Evolutionary conservation across 768 basidiomycete genomes (phyloP), one percentile per base, ranked within the genome.

Genomic region (Mycena belliarum): DNA sequence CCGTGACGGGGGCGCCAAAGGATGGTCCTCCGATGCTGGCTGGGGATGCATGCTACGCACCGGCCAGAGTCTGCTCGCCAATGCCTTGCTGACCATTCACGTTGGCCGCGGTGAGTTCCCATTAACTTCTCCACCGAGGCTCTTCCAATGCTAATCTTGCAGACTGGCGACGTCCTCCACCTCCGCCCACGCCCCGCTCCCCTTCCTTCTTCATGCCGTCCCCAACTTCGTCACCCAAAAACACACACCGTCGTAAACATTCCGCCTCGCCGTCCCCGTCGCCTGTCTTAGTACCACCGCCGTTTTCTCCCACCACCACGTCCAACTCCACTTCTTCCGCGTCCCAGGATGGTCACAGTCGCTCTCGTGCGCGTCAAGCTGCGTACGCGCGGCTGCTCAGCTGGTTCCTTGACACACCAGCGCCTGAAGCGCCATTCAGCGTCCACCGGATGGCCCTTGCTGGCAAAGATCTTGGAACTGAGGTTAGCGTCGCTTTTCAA

Each of bases 401-500:
- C 0, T 98, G 95, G 94, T 99, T 98, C 76, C 74, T 98, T 44
- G 96, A 99, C 69, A 87, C 89, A 2, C 95, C 95, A 0, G 81
- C 87, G 0, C 84, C 91, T 0, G 77, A 88, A 28, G 86, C 89
- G 18, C 96, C 96, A 0, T 99, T 99, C 70, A 91, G 91, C 63
- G 92, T 99, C 8, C 96, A 99, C 72, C 83, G 93, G 45, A 97
- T 99, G 89, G 95, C 95, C 0, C 76, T 95, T 21, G 89, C 95
- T 0, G 96, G 96, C 0, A 95, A 98, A 68, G 89, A 95, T 65
- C 81, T 98, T 1, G 96, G 96, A 14, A 98, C 92, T 60, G 92
- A 94, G 63, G 90, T 98, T 0, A 96, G 96, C 1, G 90, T 94
- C 71, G 98, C 96, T 96, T 98, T 98, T 67, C n/a, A n/a, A n/a